Evolutionary conservation across 768 basidiomycete genomes (phyloP), one percentile per base, ranked within the genome.

Genomic region (Kwoniella sp.): DNA sequence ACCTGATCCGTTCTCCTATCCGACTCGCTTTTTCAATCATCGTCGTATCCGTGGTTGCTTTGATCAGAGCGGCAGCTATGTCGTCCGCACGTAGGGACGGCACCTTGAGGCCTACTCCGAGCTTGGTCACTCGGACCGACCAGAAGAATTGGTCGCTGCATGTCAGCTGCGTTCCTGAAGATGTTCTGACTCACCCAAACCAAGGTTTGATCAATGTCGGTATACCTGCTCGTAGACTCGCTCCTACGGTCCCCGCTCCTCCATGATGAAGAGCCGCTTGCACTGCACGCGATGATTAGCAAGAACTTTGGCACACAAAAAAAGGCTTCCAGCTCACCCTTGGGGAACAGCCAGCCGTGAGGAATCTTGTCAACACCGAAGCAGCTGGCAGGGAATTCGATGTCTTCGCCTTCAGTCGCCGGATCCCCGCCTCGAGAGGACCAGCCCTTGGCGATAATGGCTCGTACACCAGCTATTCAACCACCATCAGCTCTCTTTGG

Each of bases 401-500:
- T 79, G 24, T 83, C 81, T 26, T 81, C 79, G 22, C 81, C 83
- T 44, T 79, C 73, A 40, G 71, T 71, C 33, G 74, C 67, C 1
- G 75, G 67, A 46, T 70, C 63, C 48, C 82, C 82, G 40, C 81
- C 82, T 46, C 87, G 82, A 1, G 83, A 82, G 1, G 86, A 85
- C 88, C 88, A 88, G 15, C 88, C 88, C 71, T 87, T 87, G 13
- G 85, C 85, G 37, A 89, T 82, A 68, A 89, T 86, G 0, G 88
- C 88, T 19, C 87, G 80, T 1, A 89, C 87, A 60, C 82, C 86
- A 56, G 86, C 86, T 85, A 63, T 2, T 33, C 33, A 5, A 13
- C 5, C 33, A 33, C 13, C 40, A 19, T 44, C 17, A 44, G 40
- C 17, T 44, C 33, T 33, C 7, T 44, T 44, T 3, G 7, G 7